Base-by-base conservation (phyloP, 2,329 filamentous ascomycete species). In the Coniochaeta prunicola region DNA sequence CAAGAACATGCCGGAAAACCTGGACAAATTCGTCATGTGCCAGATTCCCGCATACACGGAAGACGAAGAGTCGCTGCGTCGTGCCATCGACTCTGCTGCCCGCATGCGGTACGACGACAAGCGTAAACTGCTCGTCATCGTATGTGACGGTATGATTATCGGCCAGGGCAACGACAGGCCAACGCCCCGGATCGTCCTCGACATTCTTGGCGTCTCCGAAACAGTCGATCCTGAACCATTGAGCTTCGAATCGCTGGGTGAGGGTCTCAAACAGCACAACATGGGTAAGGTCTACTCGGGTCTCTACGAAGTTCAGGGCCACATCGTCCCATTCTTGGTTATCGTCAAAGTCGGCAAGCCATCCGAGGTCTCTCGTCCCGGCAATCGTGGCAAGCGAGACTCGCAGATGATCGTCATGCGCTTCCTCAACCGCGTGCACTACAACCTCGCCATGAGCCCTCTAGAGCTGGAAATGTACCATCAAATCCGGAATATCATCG, bases 81-180 rank as follows among this genome's bases (percentile, higher is more conserved):
- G 93, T 80, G 94, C 94, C 60, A 96, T 99, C 67, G 94, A 99
- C 72, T 99, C 94, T 0, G 90, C 91, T 60, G 92, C 94, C 30
- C 84, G 92, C 61, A 97, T 97, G 92, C 87, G 87, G 65, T 99
- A 99, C 70, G 94, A 99, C 68, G 93, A 99, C 71, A 99, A 99
- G 79, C 91, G 94, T 69, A 99, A 99, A 79, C 82, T 99, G 13
- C 80, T 99, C 28, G 86, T 96, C 64, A 82, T 99, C 62, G 81
- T 99, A 63, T 99, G 94, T 69, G 94, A 99, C 69, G 94, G 94
- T 75, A 97, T 99, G 93, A 99, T 99, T 78, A 96, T 99, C 64
- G 94, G 94, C 68, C 92, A 97, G 76, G 94, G 94, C 69, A 99
- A 99, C 74, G 94, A 99, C 72, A 85, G 92, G 62, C 91, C 94